Conservation (phyloP, 2,329 filamentous ascomycete genomes). For the Stagonosporopsis vannaccii region DNA sequence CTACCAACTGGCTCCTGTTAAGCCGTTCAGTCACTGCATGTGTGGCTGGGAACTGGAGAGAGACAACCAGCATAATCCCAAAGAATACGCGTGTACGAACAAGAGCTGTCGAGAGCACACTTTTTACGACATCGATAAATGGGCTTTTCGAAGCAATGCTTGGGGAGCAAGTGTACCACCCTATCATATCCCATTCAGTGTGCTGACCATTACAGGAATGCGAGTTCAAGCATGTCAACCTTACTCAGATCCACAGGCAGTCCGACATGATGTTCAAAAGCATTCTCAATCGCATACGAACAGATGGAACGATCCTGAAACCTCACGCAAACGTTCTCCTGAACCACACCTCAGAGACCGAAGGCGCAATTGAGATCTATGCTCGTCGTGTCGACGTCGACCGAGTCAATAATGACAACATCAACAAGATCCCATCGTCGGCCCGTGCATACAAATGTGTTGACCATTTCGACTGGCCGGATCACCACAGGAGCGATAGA, state of each 20-base stretch:
- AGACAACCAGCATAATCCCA: conserved; percentile 15
- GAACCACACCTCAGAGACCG: conserved; percentile 53
- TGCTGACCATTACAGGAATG: conserved; percentile 48
- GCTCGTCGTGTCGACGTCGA: conserved; percentile 50
- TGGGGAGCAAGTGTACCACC: conserved; percentile 54
- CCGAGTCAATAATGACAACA: conserved; percentile 43
- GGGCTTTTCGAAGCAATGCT: conserved; percentile 64
- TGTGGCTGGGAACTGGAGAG: conserved; percentile 53
- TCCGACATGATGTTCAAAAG: conserved; percentile 61
- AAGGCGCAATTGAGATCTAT: conserved; percentile 57
- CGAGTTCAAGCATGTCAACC: conserved; percentile 61
- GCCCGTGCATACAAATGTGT: conserved; percentile 40
- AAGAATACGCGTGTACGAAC: conserved; percentile 29
- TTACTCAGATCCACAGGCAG: conserved; percentile 66
- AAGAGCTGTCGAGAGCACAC: conserved; percentile 38
- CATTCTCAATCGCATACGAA: conserved; percentile 63
- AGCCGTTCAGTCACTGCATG: conserved; percentile 62
- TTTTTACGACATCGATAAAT: conserved; percentile 62
- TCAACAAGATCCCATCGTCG: conserved; percentile 37
- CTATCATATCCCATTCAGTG: background rate
- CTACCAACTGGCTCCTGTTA: conserved; percentile 62
- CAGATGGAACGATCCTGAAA: conserved; percentile 44
- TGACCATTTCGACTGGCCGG: conserved; percentile 54
- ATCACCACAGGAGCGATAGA: conserved; percentile 31
- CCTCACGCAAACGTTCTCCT: conserved; percentile 47